Base-by-base conservation (phyloP, 2,329 filamentous ascomycete species). In the Cladosporium colombiae region DNA sequence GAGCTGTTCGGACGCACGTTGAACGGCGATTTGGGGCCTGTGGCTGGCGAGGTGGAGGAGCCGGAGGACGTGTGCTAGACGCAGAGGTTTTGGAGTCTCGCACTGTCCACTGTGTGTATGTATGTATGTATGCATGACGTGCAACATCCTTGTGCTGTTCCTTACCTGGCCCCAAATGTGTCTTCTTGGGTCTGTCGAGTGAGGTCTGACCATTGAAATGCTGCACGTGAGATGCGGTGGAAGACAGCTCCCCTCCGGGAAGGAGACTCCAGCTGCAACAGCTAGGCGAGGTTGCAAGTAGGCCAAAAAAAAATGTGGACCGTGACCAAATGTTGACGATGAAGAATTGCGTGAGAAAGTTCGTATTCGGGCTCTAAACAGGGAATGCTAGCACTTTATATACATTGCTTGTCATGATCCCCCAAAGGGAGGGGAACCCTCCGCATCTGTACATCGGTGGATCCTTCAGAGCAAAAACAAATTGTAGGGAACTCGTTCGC, bases 1-100 rank as follows among this genome's bases (percentile, higher is more conserved):
- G 93, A 97, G 81, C 74, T 97, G 67, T 97, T 97, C 78, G 88
- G 87, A 0, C 83, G 93, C 25, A 88, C 86, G 0, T 79, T 97
- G 75, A 91, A 91, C 80, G 85, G 89, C 4, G 93, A 97, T 70
- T 77, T 97, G 66, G 93, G 94, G 0, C 83, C 86, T 40, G 81
- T 83, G 70, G 88, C 89, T 69, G 89, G 85, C 0, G 84, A 73
- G 55, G 73, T 73, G 21, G 69, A 71, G 52, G 75, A 77, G 66
- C 73, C 77, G 6, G 76, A 79, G 68, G 75, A 79, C 67, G 75
- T 79, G 6, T 79, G 77, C 65, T 79, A 68, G 65, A 58, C 40
- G 31, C 16, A 14, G 35, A 16, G 13, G 14, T 37, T 37, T 16
- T 16, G 5, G 37, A n/a, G 16, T 40, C 37, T 40, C 16, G 16